Base-by-base conservation (phyloP, 2,329 filamentous ascomycete species). In the Fusarium protoensiforme region DNA sequence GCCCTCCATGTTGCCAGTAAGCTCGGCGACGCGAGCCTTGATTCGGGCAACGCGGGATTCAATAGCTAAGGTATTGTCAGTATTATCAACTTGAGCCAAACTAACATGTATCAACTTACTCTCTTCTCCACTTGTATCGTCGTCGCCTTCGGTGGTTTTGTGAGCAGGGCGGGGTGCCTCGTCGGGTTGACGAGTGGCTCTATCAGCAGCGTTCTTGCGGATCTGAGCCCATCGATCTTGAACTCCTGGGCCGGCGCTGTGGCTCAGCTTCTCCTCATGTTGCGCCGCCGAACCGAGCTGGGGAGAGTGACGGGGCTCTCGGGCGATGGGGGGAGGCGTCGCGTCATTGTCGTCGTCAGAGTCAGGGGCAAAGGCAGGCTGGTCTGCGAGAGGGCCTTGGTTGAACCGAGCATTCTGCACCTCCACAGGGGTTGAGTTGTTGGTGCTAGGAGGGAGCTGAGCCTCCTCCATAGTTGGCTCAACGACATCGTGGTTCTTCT, bases 1-100 rank as follows among this genome's bases (percentile, higher is more conserved):
- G 48, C 84, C 86, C 78, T 96, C 93, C 89, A 94, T 94, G 82
- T 93, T 94, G 77, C 93, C 93, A 2, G 96, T 99, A 77, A 99
- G 85, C 82, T 98, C 95, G 61, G 96, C 96, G 67, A 99, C 96
- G 71, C 96, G 92, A 68, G 96, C 96, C 85, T 98, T 98, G 88
- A 99, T 99, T 72, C 96, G 93, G 57, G 96, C 96, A 68, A 98
- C 96, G 75, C 96, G 94, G 57, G 95, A 95, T 83, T 99, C 96
- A 78, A 98, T 98, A 38, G 95, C 94, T 97, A n/a, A 62, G 27
- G 14, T 46, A 48, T 58, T 35, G 69, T 83, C 53, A 82, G 80
- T 61, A 14, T 58, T 29, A 16, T 20, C 27, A 10, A 16, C n/a
- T 20, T 24, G 2, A 7, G 8, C 20, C 38, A 6, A 24, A 36